Evolutionary conservation across 164 flowering plant species (phyloP).

Genomic region (Liriodendron chinense): DNA sequence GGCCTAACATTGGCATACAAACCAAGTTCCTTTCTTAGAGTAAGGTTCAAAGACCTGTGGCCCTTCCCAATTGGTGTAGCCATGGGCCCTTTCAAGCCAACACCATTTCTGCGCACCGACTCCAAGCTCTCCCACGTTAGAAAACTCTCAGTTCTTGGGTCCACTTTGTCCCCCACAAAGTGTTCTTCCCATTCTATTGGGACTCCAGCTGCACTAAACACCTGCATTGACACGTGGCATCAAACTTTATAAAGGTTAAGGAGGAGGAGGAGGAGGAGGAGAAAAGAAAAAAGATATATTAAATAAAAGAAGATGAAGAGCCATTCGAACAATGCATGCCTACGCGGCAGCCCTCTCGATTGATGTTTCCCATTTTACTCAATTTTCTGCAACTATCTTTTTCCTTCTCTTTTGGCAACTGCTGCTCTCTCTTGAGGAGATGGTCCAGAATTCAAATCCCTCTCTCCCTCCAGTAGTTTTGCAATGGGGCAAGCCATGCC

Average conservation of each 20-base stretch:
- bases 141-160: constrained; percentile 91
- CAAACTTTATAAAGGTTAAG: neutral
- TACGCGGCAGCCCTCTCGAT: too few relatives aligned
- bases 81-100: constrained; percentile 97
- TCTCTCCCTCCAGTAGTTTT: too few relatives aligned
- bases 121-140: constrained; percentile 97
- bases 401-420: too few relatives aligned
- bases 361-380: too few relatives aligned
- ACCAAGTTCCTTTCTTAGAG: constrained; percentile 90
- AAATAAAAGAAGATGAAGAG: too few relatives aligned
- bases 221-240: constrained; percentile 32
- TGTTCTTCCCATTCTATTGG: constrained; percentile 98
- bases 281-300: too few relatives aligned
- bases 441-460: too few relatives aligned
- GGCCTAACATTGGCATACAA: constrained; percentile 95
- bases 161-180: constrained; percentile 71
- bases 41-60: constrained; percentile 90
- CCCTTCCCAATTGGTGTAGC: constrained; percentile 98
- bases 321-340: too few relatives aligned
- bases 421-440: too few relatives aligned
- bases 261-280: too few relatives aligned
- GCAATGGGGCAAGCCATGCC: too few relatives aligned
- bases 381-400: too few relatives aligned
- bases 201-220: constrained; percentile 71
- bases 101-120: constrained; percentile 71